These are phyloP conservation scores for Arthrobotrys sphaeroides DNA, from an alignment of 2,329 filamentous ascomycete species.

Conservation along the genomic window DNA sequence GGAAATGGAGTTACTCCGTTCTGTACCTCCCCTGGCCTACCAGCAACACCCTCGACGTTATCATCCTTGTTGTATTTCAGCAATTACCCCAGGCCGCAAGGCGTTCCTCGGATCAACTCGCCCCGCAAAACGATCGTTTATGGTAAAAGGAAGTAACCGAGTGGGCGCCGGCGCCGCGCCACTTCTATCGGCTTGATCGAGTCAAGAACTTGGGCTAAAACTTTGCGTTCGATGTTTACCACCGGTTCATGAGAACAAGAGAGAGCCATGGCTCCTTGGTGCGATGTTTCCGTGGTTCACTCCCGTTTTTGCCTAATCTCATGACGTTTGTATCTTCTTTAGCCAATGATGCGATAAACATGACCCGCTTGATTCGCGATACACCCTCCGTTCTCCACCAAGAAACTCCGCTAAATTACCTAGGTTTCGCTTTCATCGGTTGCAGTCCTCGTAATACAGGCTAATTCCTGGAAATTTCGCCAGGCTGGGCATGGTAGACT, in stretches of 20 bases:
- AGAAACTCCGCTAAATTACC: constrained; percentile 24
- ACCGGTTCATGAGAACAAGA: background rate
- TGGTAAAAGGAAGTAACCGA: constrained; percentile 49
- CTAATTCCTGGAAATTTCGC: constrained; percentile 47
- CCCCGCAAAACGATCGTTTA: constrained; percentile 53
- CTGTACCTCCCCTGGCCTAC: background rate
- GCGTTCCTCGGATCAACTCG: constrained; percentile 51
- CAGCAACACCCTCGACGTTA: constrained; percentile 17
- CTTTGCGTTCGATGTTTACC: constrained; percentile 8
- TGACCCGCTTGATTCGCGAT: background rate
- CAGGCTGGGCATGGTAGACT: too few species aligned
- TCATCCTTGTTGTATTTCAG: constrained; percentile 35
- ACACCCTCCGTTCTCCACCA: constrained; percentile 1
- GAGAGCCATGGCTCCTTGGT: constrained; percentile 38
- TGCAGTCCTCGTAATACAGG: constrained; percentile 5
- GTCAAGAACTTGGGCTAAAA: constrained; percentile 3
- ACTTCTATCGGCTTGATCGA: constrained; percentile 20
- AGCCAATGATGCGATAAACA: constrained; percentile 29
- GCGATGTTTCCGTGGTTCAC: constrained; percentile 48
- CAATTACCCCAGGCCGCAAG: constrained; percentile 20
- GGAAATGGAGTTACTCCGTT: constrained; percentile 53
- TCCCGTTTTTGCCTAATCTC: constrained; percentile 53
- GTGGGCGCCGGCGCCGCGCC: constrained; percentile 44
- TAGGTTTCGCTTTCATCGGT: constrained; percentile 28
- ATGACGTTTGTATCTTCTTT: constrained; percentile 45